Conservation (phyloP, 2,329 filamentous ascomycete species). For the Albophoma yamanashiensis region DNA sequence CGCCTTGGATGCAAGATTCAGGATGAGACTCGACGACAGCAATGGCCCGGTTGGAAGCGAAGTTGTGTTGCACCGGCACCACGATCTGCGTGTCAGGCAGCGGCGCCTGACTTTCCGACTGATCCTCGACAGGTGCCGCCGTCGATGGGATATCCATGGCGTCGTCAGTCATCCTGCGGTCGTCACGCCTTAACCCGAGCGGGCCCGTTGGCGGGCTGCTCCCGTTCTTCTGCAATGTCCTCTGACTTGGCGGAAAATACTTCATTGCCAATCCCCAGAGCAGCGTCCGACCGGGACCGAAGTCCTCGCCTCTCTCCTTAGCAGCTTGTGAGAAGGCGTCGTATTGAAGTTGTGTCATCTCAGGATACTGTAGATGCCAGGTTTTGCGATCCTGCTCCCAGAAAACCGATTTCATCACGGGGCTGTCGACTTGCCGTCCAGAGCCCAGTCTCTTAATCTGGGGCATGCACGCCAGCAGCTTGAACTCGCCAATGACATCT, state of each 20-base stretch:
- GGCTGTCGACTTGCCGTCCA: slow-evolving; percentile 46
- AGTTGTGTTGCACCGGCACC: slow-evolving; percentile 21
- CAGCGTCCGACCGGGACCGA: slow-evolving; percentile 37
- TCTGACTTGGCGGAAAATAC: slow-evolving; percentile 39
- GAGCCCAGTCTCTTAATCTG: slow-evolving; percentile 37
- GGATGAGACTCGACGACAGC: slow-evolving; percentile 56
- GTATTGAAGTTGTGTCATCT: slow-evolving; percentile 51
- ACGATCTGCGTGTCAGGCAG: slow-evolving; percentile 23
- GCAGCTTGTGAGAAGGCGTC: slow-evolving; percentile 45
- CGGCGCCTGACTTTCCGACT: slow-evolving; percentile 24
- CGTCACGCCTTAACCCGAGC: slow-evolving; percentile 12
- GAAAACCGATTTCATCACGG: slow-evolving; percentile 44
- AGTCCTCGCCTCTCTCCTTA: slow-evolving; percentile 37
- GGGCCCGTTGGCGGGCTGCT: neutral
- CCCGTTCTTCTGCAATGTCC: slow-evolving; percentile 4
- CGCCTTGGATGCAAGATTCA: slow-evolving; percentile 52
- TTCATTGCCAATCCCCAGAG: slow-evolving; percentile 49
- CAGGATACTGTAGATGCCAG: slow-evolving; percentile 52
- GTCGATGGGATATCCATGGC: slow-evolving; percentile 19
- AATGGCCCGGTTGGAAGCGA: slow-evolving; percentile 32
- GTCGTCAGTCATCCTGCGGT: slow-evolving; percentile 14
- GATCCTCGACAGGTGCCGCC: slow-evolving; percentile 13
- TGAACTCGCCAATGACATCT: slow-evolving; percentile 30
- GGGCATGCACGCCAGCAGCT: slow-evolving; percentile 37
- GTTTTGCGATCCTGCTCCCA: slow-evolving; percentile 46